Evolutionary conservation across 345 rosid genomes (phyloP), one percentile per base, ranked within the genome.

Genomic region (Tarenaya hassleriana): DNA sequence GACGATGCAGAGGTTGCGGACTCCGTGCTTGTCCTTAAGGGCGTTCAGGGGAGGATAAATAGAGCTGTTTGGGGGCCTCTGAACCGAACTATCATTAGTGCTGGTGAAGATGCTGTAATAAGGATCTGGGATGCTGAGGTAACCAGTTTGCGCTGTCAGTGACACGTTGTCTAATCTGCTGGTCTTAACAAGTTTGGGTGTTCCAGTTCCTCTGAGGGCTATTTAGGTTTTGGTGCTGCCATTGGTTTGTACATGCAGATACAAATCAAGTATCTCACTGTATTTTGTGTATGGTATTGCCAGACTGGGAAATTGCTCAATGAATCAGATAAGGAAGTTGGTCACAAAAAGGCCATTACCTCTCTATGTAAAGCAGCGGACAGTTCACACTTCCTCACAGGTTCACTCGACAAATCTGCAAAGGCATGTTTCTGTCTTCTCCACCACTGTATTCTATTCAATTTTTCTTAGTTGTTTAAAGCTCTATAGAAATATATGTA

Each of bases 91-190:
- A 77, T 88, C 45, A 81, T 92, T 24, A 88, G 95, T 66, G 80
- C 69, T 38, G 97, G 98, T 62, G 98, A 92, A 73, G 98, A 92
- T 69, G 64, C 95, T 10, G 32, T 77, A 1, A 16, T 88, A 62
- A 94, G 98, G 16, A 65, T 85, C 45, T 92, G 98, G 98, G 98
- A 88, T 74, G 37, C 95, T 19, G 97, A 92, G 98, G 98, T 85
- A 47, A 18, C n/a, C n/a, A n/a, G n/a, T n/a, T n/a, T n/a, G n/a
- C n/a, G n/a, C n/a, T n/a, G n/a, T n/a, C n/a, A n/a, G n/a, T n/a
- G n/a, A n/a, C n/a, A n/a, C n/a, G n/a, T n/a, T n/a, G n/a, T n/a
- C n/a, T n/a, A n/a, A n/a, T 0, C 20, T 15, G 1, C 4, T 29
- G 11, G 41, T 20, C 21, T 16, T 34, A 47, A 16, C 2, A 7